Percentiles rank a stretch among this genome's conserved stretches.
phyloP scores from a whole-genome alignment of 192 early-diverging fungal genomes.

The Linnemannia exigua region DNA sequence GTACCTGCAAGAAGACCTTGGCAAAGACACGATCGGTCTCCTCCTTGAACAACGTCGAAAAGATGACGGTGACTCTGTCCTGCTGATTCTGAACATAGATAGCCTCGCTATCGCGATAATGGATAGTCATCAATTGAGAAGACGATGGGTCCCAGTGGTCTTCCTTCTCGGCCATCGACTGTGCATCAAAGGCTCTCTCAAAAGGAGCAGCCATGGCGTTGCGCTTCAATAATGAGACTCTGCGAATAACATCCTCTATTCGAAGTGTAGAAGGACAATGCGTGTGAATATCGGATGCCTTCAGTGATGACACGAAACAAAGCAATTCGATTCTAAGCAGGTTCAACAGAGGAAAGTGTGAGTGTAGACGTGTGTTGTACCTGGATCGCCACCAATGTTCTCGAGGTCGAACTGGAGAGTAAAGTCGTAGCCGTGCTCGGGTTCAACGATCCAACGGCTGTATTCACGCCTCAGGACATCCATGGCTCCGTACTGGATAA shows the following conservation, averaged over 20 bases:
- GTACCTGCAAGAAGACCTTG: slow-evolving; percentile 95
- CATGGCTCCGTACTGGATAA: slow-evolving; percentile 84
- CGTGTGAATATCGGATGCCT: background rate
- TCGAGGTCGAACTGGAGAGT: slow-evolving; percentile 88
- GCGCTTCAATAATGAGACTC: slow-evolving; percentile 92
- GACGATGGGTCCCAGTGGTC: slow-evolving; percentile 76
- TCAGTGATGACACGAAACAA: background rate
- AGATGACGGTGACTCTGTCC: slow-evolving; percentile 98
- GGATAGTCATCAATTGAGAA: slow-evolving; percentile 87
- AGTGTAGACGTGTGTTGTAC: no score
- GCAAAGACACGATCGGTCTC: slow-evolving; percentile 97
- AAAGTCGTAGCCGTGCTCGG: slow-evolving; percentile 83
- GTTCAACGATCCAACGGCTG: slow-evolving; percentile 72
- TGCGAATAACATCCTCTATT: slow-evolving; percentile 80
- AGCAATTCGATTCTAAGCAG: background rate
- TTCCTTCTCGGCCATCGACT: slow-evolving; percentile 80
- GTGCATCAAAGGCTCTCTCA: slow-evolving; percentile 89
- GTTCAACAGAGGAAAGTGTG: no score
- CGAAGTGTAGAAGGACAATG: background rate
- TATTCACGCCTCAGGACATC: slow-evolving; percentile 90
- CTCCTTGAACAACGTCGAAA: slow-evolving; percentile 97
- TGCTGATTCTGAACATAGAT: slow-evolving; percentile 91
- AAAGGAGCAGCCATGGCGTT: slow-evolving; percentile 96
- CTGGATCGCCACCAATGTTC: slow-evolving; percentile 80
- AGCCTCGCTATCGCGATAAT: slow-evolving; percentile 95